Percentiles rank a stretch among this genome's conserved stretches.
phyloP scores from a whole-genome alignment of 176 grass and related monocot genomes.

The Secale cereale region DNA sequence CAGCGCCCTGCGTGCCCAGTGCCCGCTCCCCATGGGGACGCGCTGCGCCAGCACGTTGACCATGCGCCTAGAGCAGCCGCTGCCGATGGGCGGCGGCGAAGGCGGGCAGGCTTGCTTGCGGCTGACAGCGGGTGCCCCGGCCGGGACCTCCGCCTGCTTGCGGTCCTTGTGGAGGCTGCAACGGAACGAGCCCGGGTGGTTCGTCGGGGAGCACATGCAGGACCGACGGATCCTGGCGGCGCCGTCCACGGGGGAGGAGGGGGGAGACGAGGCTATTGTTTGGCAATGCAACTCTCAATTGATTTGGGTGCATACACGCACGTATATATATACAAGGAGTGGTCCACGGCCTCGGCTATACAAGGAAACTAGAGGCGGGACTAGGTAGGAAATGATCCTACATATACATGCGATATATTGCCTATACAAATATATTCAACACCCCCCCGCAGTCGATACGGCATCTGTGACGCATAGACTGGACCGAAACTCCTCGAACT shows the following conservation, averaged over 20 bases:
- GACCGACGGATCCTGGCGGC: background rate
- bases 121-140: background rate
- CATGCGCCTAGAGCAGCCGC: too few relatives aligned
- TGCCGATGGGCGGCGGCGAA: background rate
- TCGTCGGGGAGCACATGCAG: slow-evolving; percentile 75
- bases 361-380: too few relatives aligned
- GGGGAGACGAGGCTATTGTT: slow-evolving; percentile 13
- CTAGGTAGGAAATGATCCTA: too few relatives aligned
- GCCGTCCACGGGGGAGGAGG: background rate
- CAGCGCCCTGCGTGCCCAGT: slow-evolving; percentile 48
- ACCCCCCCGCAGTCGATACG: too few relatives aligned
- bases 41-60: background rate
- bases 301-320: too few relatives aligned
- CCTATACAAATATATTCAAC: too few relatives aligned
- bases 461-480: too few relatives aligned
- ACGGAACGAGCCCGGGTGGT: slow-evolving; percentile 69
- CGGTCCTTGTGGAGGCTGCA: slow-evolving; percentile 63
- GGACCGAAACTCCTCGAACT: too few relatives aligned
- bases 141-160: background rate
- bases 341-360: too few relatives aligned
- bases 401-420: too few relatives aligned
- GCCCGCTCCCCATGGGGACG: slow-evolving; percentile 42
- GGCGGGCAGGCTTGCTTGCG: slow-evolving; percentile 7
- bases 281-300: too few relatives aligned
- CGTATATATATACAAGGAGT: too few relatives aligned